These are phyloP conservation scores for Wakefieldia striispora DNA, from an alignment of 768 basidiomycete genomes.

Conservation along the genomic window DNA sequence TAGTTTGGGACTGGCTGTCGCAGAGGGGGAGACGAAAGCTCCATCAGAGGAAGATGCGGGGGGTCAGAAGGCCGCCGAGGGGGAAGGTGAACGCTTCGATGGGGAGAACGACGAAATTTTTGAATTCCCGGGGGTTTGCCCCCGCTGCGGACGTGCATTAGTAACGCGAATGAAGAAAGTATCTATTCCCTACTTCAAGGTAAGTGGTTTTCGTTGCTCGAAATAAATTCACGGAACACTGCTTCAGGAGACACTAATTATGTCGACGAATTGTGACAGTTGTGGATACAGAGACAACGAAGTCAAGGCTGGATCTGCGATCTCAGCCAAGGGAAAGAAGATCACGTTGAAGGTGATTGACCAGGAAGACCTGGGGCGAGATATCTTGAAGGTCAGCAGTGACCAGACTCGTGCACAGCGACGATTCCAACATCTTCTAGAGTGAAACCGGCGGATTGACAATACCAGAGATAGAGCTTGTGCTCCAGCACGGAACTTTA, in stretches of 20 bases:
- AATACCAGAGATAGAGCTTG: slow-evolving; percentile 94
- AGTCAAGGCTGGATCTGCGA: slow-evolving; percentile 91
- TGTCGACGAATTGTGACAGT: slow-evolving; percentile 94
- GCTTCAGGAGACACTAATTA: slow-evolving; percentile 81
- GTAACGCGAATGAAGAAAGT: slow-evolving; percentile 96
- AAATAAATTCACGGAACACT: background rate
- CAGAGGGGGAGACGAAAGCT: slow-evolving; percentile 37
- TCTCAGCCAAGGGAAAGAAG: slow-evolving; percentile 81
- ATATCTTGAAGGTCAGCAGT: slow-evolving; percentile 81
- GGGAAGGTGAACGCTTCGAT: slow-evolving; percentile 21
- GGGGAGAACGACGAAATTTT: slow-evolving; percentile 81
- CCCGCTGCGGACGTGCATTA: slow-evolving; percentile 79
- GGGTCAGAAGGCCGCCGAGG: slow-evolving; percentile 9
- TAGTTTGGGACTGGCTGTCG: slow-evolving; percentile 65
- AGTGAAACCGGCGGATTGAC: slow-evolving; percentile 88
- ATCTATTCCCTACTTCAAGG: slow-evolving; percentile 97
- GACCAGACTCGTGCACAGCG: background rate
- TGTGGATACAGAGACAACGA: slow-evolving; percentile 99
- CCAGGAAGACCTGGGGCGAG: slow-evolving; percentile 86
- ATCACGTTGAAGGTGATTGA: slow-evolving; percentile 91
- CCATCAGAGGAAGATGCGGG: background rate
- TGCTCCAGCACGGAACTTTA: slow-evolving; percentile 88
- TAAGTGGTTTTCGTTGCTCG: slow-evolving; percentile 19
- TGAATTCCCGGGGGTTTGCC: slow-evolving; percentile 84
- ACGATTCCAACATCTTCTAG: slow-evolving; percentile 37